Evolutionary conservation across 1,284 basidiomycete species (phyloP).

Genomic region (Cerioporus squamosus): DNA sequence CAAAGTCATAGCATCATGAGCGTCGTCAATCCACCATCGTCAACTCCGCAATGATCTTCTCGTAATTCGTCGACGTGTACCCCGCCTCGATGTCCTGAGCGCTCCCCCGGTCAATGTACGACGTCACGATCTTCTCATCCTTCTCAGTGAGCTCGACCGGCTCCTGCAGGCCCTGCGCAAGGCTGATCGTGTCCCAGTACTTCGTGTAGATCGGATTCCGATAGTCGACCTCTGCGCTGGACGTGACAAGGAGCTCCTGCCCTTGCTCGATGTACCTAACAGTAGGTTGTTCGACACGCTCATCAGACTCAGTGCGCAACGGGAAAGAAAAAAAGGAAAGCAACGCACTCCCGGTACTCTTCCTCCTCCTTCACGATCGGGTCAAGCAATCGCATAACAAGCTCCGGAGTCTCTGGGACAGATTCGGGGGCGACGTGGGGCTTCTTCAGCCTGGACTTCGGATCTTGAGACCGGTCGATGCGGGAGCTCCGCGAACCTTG

Average conservation of each 20-base stretch:
- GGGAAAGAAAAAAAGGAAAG: not conserved
- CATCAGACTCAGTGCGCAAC: not conserved
- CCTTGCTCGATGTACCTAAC: conserved; percentile 76
- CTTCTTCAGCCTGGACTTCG: conserved; percentile 35
- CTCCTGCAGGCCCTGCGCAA: conserved; percentile 44
- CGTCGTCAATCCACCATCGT: conserved; percentile 20
- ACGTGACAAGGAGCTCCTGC: conserved; percentile 58
- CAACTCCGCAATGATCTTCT: conserved; percentile 35
- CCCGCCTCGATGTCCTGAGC: conserved; percentile 37
- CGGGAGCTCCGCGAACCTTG: conserved; percentile 46
- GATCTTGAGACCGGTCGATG: conserved; percentile 37
- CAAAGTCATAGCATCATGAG: not conserved
- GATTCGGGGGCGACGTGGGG: conserved; percentile 26
- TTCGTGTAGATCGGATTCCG: conserved; percentile 50
- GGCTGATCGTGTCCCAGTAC: conserved; percentile 58
- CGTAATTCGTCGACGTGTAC: conserved; percentile 42
- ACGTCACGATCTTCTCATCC: conserved; percentile 38
- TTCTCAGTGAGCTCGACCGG: conserved; percentile 42
- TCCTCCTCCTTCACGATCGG: conserved; percentile 72
- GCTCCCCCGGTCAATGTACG: conserved; percentile 44
- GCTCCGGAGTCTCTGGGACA: conserved; percentile 61
- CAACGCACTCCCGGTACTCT: conserved; percentile 80
- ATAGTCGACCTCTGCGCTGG: conserved; percentile 46
- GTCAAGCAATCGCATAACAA: conserved; percentile 66
- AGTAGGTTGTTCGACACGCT: not conserved